These are phyloP conservation scores for Globisporangium splendens DNA, from an alignment of 352 stramenopile species.

Conservation along the genomic window DNA sequence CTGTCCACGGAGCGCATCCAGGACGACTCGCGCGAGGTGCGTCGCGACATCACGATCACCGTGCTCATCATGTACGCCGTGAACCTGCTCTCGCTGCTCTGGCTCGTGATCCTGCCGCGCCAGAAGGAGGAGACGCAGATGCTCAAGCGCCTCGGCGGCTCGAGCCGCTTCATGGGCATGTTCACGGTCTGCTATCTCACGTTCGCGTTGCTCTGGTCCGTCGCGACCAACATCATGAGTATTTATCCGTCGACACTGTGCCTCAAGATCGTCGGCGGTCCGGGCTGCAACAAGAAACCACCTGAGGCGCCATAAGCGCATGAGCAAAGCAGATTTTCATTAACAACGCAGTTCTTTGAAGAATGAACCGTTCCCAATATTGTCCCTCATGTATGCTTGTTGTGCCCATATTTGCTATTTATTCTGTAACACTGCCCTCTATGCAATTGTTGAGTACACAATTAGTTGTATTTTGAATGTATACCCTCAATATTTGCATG, in stretches of 20 bases:
- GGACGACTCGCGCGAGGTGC: constrained; percentile 39
- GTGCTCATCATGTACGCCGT: constrained; percentile 48
- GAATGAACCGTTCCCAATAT: no score
- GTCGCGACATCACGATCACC: constrained; percentile 47
- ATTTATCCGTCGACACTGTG: constrained; percentile 55
- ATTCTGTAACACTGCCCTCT: no score
- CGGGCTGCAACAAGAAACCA: constrained; percentile 23
- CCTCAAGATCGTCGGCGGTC: constrained; percentile 48
- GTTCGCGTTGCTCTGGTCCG: constrained; percentile 48
- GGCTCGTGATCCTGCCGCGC: constrained; percentile 49
- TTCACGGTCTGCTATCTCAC: constrained; percentile 37
- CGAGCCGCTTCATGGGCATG: constrained; percentile 42
- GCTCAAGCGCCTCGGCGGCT: constrained; percentile 60
- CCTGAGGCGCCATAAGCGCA: no score
- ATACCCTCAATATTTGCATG: no score
- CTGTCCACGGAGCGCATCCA: constrained; percentile 45
- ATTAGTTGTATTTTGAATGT: no score
- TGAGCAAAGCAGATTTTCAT: no score
- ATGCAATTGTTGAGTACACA: no score
- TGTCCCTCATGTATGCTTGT: no score
- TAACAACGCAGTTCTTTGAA: no score
- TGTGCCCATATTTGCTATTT: no score
- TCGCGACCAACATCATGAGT: constrained; percentile 57
- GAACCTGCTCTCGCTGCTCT: constrained; percentile 48
- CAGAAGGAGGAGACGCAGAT: constrained; percentile 66